Base-by-base conservation (phyloP, 31 red algal species). In the Pterothamnion heteromorphum region DNA sequence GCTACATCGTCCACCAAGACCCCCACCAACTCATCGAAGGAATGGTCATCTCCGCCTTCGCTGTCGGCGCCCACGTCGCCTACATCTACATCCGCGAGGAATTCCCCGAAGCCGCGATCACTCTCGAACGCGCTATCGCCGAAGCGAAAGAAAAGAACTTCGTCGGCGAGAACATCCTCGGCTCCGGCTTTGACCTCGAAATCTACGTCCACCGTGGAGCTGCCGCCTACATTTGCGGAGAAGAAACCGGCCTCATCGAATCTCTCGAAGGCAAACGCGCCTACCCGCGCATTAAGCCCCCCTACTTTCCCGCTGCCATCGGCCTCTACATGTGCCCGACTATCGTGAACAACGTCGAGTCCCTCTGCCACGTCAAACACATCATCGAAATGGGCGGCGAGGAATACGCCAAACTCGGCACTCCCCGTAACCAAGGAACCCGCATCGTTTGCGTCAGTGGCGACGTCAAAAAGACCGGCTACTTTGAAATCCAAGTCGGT, bases 211-310 rank as follows among this genome's bases (percentile, higher is more conserved):
- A 92, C n/a, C 90, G 94, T 80, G 98, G 98, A 34, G 98, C 98
- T 27, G 98, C 96, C 3, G 98, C 98, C 20, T 99, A 99, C 87
- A 99, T 99, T 86, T 99, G 98, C 86, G 98, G 98, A 5, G 98
- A 99, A 92, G 98, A 99, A 82, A 99, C 98, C 14, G 98, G 96
- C 9, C 94, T 99, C 72, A 96, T 99, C 92, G 98, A 99, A 93
- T 95, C 93, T 43, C 94, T 99, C 80, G 98, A 99, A 74, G 98
- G 98, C 0, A 97, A 97, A 51, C 98, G 97, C 90, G 98, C 96
- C 35, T 97, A 99, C 86, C 98, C 98, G 76, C 93, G 98, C 51
- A 92, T 99, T 41, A 99, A 99, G 93, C 98, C 98, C 9, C 98
- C 98, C 26, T n/a, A n/a, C n/a, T 99, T 99, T 90, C 98, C 98